A percentile compares a stretch with the other conserved stretches of the same genome.
Evolutionary conservation across 2,329 filamentous ascomycete species (phyloP).

Genomic region (Monosporascus sp.): DNA sequence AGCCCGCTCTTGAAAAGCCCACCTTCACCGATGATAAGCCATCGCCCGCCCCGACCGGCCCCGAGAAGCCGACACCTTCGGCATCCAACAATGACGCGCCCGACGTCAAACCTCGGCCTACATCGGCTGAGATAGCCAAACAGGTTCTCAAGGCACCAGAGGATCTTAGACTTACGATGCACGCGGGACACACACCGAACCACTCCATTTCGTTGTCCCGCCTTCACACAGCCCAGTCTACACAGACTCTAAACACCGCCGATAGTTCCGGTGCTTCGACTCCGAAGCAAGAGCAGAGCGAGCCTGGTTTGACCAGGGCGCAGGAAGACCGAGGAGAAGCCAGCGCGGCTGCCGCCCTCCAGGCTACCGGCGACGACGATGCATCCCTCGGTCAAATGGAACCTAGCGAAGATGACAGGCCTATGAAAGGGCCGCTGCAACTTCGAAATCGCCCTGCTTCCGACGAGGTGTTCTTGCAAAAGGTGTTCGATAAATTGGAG

Average conservation of each 20-base stretch:
- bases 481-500: slow-evolving; percentile 46
- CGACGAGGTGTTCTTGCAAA: slow-evolving; percentile 49
- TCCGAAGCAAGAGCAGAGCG: slow-evolving; percentile 21
- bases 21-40: slow-evolving; percentile 40
- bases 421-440: slow-evolving; percentile 48
- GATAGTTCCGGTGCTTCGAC: slow-evolving; percentile 36
- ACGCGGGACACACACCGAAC: slow-evolving; percentile 59
- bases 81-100: slow-evolving; percentile 23
- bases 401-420: slow-evolving; percentile 36
- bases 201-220: slow-evolving; percentile 49
- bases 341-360: slow-evolving; percentile 15
- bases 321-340: slow-evolving; percentile 8
- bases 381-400: slow-evolving; percentile 25
- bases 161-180: slow-evolving; percentile 50
- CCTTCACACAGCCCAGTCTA: slow-evolving; percentile 39
- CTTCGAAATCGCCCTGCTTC: slow-evolving; percentile 51
- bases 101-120: slow-evolving; percentile 16
- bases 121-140: slow-evolving; percentile 38
- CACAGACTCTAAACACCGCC: slow-evolving; percentile 33
- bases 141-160: slow-evolving; percentile 44
- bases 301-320: slow-evolving; percentile 7
- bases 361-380: slow-evolving; percentile 5
- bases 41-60: slow-evolving; percentile 18
- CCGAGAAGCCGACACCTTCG: slow-evolving; percentile 24
- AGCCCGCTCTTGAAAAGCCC: slow-evolving; percentile 44